A percentile compares a stretch with the other conserved stretches of the same genome.
phyloP scores from a whole-genome alignment of 768 basidiomycete genomes.

The Suillus spraguei region DNA sequence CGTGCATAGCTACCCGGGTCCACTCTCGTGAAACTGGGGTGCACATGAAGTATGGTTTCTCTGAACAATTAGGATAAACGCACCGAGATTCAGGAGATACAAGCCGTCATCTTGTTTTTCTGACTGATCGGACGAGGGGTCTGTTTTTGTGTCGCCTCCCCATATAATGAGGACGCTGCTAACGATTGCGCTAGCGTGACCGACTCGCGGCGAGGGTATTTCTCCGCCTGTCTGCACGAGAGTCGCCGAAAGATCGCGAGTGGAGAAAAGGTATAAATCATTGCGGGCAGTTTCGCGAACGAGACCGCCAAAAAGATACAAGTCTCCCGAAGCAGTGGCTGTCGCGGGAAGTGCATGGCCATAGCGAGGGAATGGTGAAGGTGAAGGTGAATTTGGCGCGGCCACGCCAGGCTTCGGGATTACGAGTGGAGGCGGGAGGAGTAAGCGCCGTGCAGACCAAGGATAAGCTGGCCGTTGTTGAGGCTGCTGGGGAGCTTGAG shows the following conservation, averaged over 20 bases:
- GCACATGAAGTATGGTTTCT: constrained; percentile 4
- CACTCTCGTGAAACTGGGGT: constrained; percentile 87
- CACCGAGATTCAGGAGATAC: constrained; percentile 93
- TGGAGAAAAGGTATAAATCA: constrained; percentile 91
- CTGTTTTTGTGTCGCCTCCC: constrained; percentile 96
- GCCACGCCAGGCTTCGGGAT: constrained; percentile 65
- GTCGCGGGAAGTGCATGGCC: constrained; percentile 89
- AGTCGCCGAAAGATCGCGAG: constrained; percentile 75
- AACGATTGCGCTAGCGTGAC: constrained; percentile 94
- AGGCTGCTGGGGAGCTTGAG: constrained; percentile 33
- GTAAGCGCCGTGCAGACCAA: constrained; percentile 79
- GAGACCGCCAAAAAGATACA: constrained; percentile 96
- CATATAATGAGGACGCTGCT: constrained; percentile 96
- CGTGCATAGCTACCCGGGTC: constrained; percentile 82
- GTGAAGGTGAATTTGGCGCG: constrained; percentile 70
- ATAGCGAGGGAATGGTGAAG: constrained; percentile 94
- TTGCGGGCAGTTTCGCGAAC: constrained; percentile 88
- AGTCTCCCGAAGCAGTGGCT: constrained; percentile 79
- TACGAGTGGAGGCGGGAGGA: constrained; percentile 65
- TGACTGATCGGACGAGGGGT: constrained; percentile 54
- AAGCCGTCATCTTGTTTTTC: constrained; percentile 91
- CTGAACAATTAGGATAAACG: constrained; percentile 31
- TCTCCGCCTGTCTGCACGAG: constrained; percentile 89
- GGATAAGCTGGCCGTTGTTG: constrained; percentile 69
- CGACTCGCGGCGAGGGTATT: constrained; percentile 87